These are phyloP conservation scores for Gossypium longicalyx DNA, from an alignment of 345 rosid species.

Conservation along the genomic window DNA sequence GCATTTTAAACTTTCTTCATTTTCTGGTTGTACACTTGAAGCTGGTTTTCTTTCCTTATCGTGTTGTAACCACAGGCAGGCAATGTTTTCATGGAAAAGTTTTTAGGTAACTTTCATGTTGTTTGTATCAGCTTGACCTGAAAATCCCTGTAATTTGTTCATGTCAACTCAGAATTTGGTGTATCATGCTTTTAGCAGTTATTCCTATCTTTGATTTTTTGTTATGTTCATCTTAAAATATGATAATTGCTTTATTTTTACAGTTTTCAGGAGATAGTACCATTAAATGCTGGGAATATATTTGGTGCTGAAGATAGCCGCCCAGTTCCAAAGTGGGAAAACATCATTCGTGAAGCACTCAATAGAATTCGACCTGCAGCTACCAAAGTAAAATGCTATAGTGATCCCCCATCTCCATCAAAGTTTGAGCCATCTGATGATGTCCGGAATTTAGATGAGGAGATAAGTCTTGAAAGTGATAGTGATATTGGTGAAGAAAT, in stretches of 20 bases:
- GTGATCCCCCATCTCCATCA: constrained; percentile 95
- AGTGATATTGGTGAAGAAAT: constrained; percentile 72
- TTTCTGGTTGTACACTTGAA: background rate
- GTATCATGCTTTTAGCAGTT: background rate
- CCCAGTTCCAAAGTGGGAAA: constrained; percentile 83
- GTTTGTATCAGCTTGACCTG: background rate
- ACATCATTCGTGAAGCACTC: constrained; percentile 67
- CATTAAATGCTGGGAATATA: constrained; percentile 87
- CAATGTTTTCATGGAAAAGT: background rate
- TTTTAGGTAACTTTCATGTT: background rate
- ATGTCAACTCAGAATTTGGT: background rate
- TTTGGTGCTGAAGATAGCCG: constrained; percentile 91
- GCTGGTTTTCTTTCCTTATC: background rate
- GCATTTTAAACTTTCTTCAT: background rate
- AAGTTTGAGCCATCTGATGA: constrained; percentile 63
- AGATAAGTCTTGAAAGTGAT: constrained; percentile 65
- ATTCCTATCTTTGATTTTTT: background rate
- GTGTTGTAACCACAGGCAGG: background rate
- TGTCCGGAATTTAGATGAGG: constrained; percentile 61
- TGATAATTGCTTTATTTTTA: constrained; percentile 14
- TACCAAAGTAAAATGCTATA: constrained; percentile 56
- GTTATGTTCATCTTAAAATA: constrained; percentile 1
- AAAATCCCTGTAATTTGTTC: background rate
- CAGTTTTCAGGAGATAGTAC: constrained; percentile 93
- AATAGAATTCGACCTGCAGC: constrained; percentile 48